Evolutionary conservation across 78 protist genomes (phyloP).

Genomic region (Neovahlkampfia damariscottae): DNA sequence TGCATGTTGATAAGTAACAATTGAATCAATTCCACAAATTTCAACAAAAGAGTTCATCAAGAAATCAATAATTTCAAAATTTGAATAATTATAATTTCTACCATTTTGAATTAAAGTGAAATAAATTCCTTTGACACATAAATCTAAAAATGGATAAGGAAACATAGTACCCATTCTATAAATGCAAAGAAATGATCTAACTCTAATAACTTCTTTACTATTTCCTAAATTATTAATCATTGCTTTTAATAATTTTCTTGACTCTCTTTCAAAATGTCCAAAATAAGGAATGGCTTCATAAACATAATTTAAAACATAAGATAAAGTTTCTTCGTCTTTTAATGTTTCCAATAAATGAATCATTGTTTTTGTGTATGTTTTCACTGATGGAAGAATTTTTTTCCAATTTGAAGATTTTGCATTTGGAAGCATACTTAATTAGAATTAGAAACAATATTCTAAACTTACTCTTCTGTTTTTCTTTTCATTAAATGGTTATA

Average conservation of each 20-base stretch:
- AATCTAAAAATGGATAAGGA: slow-evolving; percentile 55
- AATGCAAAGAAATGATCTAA: slow-evolving; percentile 35
- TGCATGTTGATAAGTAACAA: slow-evolving; percentile 59
- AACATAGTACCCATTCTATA: slow-evolving; percentile 24
- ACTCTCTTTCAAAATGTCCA: neutral
- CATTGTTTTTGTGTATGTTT: slow-evolving; percentile 7
- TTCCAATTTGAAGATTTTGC: no score
- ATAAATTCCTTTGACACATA: slow-evolving; percentile 50
- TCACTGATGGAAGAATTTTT: neutral
- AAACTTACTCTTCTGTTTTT: no score
- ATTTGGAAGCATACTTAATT: no score
- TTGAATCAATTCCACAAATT: slow-evolving; percentile 37
- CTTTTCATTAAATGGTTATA: no score
- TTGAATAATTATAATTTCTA: neutral
- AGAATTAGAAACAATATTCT: no score
- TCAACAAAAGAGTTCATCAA: slow-evolving; percentile 64
- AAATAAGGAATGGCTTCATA: slow-evolving; percentile 21
- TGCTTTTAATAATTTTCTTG: slow-evolving; percentile 13
- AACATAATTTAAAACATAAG: slow-evolving; percentile 22
- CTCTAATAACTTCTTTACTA: slow-evolving; percentile 31
- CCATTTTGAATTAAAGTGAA: slow-evolving; percentile 44
- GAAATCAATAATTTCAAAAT: slow-evolving; percentile 27
- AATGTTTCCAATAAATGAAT: neutral
- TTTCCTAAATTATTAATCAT: slow-evolving; percentile 26
- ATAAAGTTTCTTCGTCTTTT: neutral